Evolutionary conservation across 805 yeast species (phyloP), one percentile per base, ranked within the genome.

Genomic region (Yueomyces sinensis): DNA sequence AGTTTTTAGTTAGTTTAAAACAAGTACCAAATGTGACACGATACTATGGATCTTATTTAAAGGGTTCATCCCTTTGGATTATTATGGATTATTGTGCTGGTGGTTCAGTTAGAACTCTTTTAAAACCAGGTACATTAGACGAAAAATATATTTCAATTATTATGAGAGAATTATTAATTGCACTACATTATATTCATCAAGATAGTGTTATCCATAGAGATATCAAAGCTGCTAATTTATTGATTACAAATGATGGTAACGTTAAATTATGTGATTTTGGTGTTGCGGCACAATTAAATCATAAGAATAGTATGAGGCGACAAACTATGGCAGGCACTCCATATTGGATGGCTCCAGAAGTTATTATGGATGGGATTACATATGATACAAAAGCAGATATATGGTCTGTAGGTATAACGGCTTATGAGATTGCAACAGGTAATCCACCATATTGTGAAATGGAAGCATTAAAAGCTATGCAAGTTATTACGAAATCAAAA

Each of bases 281-380:
- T 23, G 98, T 93, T 17, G 98, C 99, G 1, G 96, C 96, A 2
- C 89, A 84, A 52, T 63, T 87, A 30, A 74, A 93, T 3, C 68
- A 87, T 27, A n/a, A n/a, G n/a, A 70, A 77, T 27, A 73, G 76
- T 15, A 55, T 77, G 31, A 83, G 86, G 52, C 67, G 98, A 46
- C 82, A 89, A 25, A 91, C 98, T 0, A 86, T 93, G 74, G 97
- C 95, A 0, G 94, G 94, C 6, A 82, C 94, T 1, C 93, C 93
- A 0, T 91, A 86, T 53, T 91, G 98, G 98, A 91, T 91, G 98
- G 96, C 98, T 0, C 98, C 98, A 0, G 98, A 89, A 56, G 98
- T 89, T 23, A 89, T 89, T 28, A 70, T 82, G 61, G 96, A 89
- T 56, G 94, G 93, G 29, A 81, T 79, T 13, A 70, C 78, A 7